Evolutionary conservation across 164 flowering plant species (phyloP), one percentile per base, ranked within the genome.

Genomic region (Sextonia rubra): DNA sequence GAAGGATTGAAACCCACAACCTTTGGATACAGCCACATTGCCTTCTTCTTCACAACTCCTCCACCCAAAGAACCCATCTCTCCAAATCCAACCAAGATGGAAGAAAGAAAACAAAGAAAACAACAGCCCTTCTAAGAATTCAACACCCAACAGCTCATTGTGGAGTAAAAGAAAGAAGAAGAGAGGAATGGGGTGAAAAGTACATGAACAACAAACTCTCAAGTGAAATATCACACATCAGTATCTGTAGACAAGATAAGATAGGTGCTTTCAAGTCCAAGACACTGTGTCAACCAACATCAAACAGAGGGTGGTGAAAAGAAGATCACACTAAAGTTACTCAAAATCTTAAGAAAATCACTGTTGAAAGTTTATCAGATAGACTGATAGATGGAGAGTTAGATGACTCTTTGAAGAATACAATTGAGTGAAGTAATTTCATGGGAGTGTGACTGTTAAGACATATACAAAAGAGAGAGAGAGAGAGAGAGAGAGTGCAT

Each of bases 1-100:
- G 94, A 82, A 80, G 97, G 98, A 69, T 79, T 80, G 66, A 83
- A 84, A 4, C 97, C 97, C 71, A 81, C 66, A 58, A 86, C 85
- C 81, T 87, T 92, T 55, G 98, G 98, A 72, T 86, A 90, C 17
- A 94, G 76, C 98, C 97, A 94, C 98, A 91, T 92, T 87, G 97
- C 88, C 77, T 86, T 87, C 85, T 75, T 85, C 83, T 71, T 89
- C 79, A 77, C 72, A 62, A 58, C 73, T 72, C 81, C 89, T 74
- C 71, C 82, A 70, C 81, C 91, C 47, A 84, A 52, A 76, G 74
- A 71, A 25, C 74, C 74, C 74, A 71, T 68, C 60, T 70, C 71
- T 61, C 78, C 74, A 44, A 56, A 61, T 61, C 47, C 72, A 37
- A 52, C 64, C 64, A 61, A 61, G 17, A 27, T 22, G 64, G 71